These are phyloP conservation scores for Dactylellina parvicollis DNA, from an alignment of 2,329 filamentous ascomycete genomes.

Conservation along the genomic window DNA sequence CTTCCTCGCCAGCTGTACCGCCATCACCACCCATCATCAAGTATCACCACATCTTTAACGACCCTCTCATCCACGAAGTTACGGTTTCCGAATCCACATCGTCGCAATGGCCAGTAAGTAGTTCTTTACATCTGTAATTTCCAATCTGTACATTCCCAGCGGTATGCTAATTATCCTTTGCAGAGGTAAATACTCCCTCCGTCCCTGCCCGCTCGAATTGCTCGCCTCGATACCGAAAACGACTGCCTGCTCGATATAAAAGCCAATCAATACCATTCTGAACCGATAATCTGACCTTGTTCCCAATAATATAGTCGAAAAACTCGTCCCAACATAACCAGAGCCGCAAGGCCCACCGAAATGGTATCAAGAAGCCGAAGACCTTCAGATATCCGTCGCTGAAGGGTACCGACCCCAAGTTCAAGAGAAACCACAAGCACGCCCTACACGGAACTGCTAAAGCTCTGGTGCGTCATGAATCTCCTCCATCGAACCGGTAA, in stretches of 20 bases:
- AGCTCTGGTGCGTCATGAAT: slow-evolving; percentile 78
- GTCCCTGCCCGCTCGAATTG: background rate
- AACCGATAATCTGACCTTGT: slow-evolving; percentile 39
- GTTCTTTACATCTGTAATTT: background rate
- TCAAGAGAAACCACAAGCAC: slow-evolving; percentile 98
- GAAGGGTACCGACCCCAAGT: slow-evolving; percentile 99
- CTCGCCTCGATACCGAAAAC: slow-evolving; percentile 1
- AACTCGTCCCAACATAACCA: slow-evolving; percentile 99
- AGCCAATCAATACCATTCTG: background rate
- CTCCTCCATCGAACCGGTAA: background rate
- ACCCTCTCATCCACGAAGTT: slow-evolving; percentile 31
- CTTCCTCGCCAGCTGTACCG: slow-evolving; percentile 16
- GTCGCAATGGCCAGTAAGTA: slow-evolving; percentile 54
- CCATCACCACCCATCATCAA: slow-evolving; percentile 10
- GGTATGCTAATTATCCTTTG: slow-evolving; percentile 22
- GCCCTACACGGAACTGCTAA: slow-evolving; percentile 98
- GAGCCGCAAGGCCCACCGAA: slow-evolving; percentile 97
- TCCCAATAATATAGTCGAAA: slow-evolving; percentile 82
- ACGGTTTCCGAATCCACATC: slow-evolving; percentile 40
- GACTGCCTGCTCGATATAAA: background rate
- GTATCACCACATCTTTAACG: slow-evolving; percentile 15
- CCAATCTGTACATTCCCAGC: background rate
- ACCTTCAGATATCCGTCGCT: slow-evolving; percentile 98
- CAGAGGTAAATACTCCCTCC: slow-evolving; percentile 47
- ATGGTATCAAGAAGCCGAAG: slow-evolving; percentile 99